Evolutionary conservation across 1,139 yeast genomes (phyloP), one percentile per base, ranked within the genome.

Genomic region (Blastobotrys serpentis): DNA sequence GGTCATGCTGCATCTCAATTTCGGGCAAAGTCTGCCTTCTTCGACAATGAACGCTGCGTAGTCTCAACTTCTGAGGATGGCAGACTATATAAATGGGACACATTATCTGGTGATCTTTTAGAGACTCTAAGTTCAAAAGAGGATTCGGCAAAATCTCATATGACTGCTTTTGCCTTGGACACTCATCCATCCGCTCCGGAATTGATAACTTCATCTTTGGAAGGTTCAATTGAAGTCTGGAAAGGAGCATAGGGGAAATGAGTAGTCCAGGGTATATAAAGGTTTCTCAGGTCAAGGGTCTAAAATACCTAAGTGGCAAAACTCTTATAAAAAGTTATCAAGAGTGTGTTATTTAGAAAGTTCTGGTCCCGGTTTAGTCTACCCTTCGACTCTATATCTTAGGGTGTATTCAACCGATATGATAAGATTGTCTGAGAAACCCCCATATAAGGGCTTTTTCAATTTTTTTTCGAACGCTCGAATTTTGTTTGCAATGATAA

Each of bases 31-130:
- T 30, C 49, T 1, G 46, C 43, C 21, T 57, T 65, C 41, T 53
- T 55, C 14, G 52, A 49, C n/a, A 55, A 86, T 67, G 96, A 95
- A 1, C 75, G 87, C 5, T 72, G 86, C 53, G 76, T 87, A 1
- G 86, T 87, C 0, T 84, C 95, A 3, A 95, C 94, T 0, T 79
- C 95, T 4, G 96, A 88, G 62, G 96, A 88, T 64, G 96, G 96
- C 44, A 83, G 82, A 56, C 78, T 89, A 44, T 86, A 85, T 64
- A 80, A 86, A 18, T 89, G 96, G 96, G 95, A 88, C 64, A 78
- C 84, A 37, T 76, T 76, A 23, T 82, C 92, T 4, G 96, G 95
- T 0, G 59, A 52, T 2, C 23, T 57, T 4, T 43, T 51, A 11
- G 49, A 56, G 26, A 33, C 17, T 11, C n/a, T 43, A 4, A 43